phyloP scores from a whole-genome alignment of 768 basidiomycete species.

The Boletus rufocinnamomeus region DNA sequence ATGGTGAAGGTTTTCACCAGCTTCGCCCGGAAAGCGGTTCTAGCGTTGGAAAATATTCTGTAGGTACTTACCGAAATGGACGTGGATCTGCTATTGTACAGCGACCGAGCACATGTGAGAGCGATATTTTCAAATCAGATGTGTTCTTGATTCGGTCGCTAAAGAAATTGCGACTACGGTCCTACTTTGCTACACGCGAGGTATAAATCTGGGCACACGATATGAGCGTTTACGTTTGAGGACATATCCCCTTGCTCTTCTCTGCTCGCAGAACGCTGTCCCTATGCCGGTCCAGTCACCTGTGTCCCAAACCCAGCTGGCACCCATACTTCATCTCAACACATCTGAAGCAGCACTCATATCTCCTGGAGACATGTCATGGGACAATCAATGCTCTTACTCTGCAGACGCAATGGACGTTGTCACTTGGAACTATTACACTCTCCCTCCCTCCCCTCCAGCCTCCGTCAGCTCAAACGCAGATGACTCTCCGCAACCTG shows the following conservation, averaged over 20 bases:
- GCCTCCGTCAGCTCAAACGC: conserved; percentile 45
- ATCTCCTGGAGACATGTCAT: conserved; percentile 46
- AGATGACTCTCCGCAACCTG: conserved; percentile 48
- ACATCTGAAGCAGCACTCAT: conserved; percentile 58
- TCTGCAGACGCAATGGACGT: conserved; percentile 38
- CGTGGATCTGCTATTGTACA: conserved; percentile 32
- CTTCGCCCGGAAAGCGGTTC: conserved; percentile 22
- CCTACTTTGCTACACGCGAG: conserved; percentile 32
- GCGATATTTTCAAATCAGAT: conserved; percentile 36
- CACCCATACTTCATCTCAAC: conserved; percentile 60
- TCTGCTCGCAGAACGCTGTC: conserved; percentile 12
- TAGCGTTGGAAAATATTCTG: conserved; percentile 20
- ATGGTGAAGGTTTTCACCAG: conserved; percentile 16
- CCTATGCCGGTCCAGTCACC: conserved; percentile 16
- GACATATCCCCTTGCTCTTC: conserved; percentile 23
- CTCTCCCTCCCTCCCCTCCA: conserved; percentile 50
- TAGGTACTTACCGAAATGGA: conserved; percentile 26
- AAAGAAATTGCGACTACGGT: conserved; percentile 27
- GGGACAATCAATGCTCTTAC: conserved; percentile 48
- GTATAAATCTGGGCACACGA: conserved; percentile 34
- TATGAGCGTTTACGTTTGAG: conserved; percentile 22
- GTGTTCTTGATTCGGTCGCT: conserved; percentile 36
- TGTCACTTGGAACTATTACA: conserved; percentile 52
- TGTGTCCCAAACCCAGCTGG: conserved; percentile 32
- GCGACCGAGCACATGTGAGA: conserved; percentile 35